phyloP scores from a whole-genome alignment of 2,329 filamentous ascomycete genomes.

The Nannizzia gypsea region DNA sequence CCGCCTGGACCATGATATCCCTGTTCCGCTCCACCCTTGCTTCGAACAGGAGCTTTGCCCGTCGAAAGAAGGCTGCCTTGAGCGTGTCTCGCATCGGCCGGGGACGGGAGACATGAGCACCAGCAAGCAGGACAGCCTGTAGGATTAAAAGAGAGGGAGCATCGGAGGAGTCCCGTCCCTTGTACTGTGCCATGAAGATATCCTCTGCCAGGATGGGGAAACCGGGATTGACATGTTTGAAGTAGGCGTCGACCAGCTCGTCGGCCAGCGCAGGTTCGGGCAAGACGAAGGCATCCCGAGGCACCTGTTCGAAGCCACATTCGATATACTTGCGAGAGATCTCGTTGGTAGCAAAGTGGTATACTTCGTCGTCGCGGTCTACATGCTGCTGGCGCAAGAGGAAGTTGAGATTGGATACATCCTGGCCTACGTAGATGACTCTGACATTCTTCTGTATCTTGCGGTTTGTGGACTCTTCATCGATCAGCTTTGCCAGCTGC shows the following conservation, averaged over 20 bases:
- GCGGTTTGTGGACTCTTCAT: constrained; percentile 34
- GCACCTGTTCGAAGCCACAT: constrained; percentile 35
- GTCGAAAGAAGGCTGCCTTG: constrained; percentile 41
- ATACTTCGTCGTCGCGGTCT: constrained; percentile 32
- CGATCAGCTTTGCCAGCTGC: constrained; percentile 41
- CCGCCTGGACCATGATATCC: constrained; percentile 43
- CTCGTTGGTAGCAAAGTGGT: constrained; percentile 35
- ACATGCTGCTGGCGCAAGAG: constrained; percentile 40
- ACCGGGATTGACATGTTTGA: constrained; percentile 39
- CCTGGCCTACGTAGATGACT: constrained; percentile 45
- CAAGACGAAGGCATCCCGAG: constrained; percentile 39
- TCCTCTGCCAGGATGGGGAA: constrained; percentile 44
- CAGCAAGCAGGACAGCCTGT: constrained; percentile 42
- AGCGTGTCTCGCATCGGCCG: constrained; percentile 33
- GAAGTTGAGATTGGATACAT: constrained; percentile 46
- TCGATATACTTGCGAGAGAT: constrained; percentile 33
- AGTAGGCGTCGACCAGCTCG: constrained; percentile 41
- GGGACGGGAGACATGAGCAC: constrained; percentile 38
- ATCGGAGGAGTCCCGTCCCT: constrained; percentile 34
- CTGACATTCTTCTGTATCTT: constrained; percentile 40
- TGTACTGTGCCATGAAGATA: constrained; percentile 41
- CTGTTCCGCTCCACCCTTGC: constrained; percentile 43
- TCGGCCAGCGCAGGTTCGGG: constrained; percentile 40
- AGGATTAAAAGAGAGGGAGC: constrained; percentile 40
- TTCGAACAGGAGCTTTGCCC: constrained; percentile 44